Percentiles rank a stretch among this genome's conserved stretches.
These are phyloP conservation scores for Metroxylon sagu DNA, from an alignment of 176 grass and related monocot genomes.

Conservation along the genomic window DNA sequence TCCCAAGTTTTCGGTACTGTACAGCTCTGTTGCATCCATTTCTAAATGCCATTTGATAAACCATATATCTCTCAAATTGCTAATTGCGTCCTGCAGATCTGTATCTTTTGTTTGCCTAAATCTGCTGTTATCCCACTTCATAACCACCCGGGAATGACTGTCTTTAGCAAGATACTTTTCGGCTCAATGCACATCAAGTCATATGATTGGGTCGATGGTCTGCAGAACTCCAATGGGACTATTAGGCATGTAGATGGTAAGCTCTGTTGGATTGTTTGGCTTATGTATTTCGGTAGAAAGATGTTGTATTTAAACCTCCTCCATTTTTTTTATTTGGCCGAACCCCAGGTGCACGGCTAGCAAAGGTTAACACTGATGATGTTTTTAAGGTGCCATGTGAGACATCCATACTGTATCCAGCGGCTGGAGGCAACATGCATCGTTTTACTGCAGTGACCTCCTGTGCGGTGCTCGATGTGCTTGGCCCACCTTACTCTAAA, in stretches of 20 bases:
- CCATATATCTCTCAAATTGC: too few relatives aligned
- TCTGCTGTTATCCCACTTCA: slow-evolving; percentile 72
- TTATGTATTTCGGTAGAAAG: neutral
- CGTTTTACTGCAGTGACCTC: slow-evolving; percentile 72
- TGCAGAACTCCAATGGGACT: neutral
- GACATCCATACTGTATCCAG: slow-evolving; percentile 67
- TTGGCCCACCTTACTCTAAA: slow-evolving; percentile 53
- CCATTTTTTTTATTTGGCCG: neutral
- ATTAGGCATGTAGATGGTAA: neutral
- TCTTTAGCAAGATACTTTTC: slow-evolving; percentile 87
- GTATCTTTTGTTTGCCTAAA: slow-evolving; percentile 75
- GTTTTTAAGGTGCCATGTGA: slow-evolving; percentile 32
- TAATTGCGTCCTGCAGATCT: slow-evolving; percentile 44
- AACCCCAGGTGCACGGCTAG: slow-evolving; percentile 39
- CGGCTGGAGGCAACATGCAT: slow-evolving; percentile 75
- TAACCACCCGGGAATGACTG: slow-evolving; percentile 93
- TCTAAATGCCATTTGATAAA: too few relatives aligned
- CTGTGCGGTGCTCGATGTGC: slow-evolving; percentile 79
- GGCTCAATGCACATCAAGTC: slow-evolving; percentile 92
- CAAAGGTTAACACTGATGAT: slow-evolving; percentile 57
- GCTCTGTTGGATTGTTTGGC: neutral
- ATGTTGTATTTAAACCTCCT: neutral
- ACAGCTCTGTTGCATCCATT: too few relatives aligned
- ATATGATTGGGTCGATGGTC: slow-evolving; percentile 56
- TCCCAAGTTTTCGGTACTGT: slow-evolving; percentile 61